Base-by-base conservation (phyloP, 306 rosid species). In the Canavalia gladiata region DNA sequence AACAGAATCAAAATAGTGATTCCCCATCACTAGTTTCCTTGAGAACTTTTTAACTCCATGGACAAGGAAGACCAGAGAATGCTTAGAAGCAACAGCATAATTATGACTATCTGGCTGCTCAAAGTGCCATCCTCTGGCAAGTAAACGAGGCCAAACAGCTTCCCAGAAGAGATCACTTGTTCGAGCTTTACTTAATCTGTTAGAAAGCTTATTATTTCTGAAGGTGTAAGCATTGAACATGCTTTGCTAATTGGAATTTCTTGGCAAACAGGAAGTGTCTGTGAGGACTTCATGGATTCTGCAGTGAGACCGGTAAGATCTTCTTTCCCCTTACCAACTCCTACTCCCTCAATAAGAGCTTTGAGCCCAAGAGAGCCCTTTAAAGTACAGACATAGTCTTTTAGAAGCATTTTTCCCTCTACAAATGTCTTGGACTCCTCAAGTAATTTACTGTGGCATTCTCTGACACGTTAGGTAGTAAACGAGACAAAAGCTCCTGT, bases 61-160 rank as follows among this genome's bases (percentile, higher is more conserved):
- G 80, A 89, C 78, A 77, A 95, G 91, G 86, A 91, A 95, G 52
- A 95, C 98, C 88, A 93, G 77, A 76, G 95, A 54, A 68, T 86
- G 79, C 84, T 83, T 92, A 68, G 89, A 84, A 78, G 90, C 77
- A 67, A 67, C 41, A 54, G 89, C 86, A 78, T 68, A 92, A 42
- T 84, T 83, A 73, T 82, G 69, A 86, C 68, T 66, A 59, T 85
- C 81, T 52, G 97, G 97, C 87, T 95, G 95, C 91, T 92, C 99
- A 39, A 97, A 95, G 71, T 91, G 97, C 99, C 99, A 95, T 18
- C 99, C 99, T 88, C 94, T 90, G 7, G 94, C 97, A 47, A 95
- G 93, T 82, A 95, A 18, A 18, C 25, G 25, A 18, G 25, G 25
- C 0, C 25, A 18, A 18, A 18, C 25, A 18, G 25, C 25, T 86